Conservation (phyloP, 2,329 filamentous ascomycete species). For the Clonostachys solani region DNA sequence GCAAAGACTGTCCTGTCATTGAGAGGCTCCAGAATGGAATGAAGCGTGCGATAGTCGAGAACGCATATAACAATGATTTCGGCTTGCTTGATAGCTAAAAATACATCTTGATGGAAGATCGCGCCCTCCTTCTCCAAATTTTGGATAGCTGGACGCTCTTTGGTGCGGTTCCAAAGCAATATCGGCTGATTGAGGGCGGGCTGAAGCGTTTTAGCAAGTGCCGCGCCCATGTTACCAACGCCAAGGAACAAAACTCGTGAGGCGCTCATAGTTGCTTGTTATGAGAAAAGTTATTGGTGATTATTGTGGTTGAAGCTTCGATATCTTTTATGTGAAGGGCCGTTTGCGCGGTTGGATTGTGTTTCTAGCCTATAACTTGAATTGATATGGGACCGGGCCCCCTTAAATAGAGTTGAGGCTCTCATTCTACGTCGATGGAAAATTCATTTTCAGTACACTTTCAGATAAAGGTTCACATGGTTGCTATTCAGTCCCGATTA, state of each 20-base stretch:
- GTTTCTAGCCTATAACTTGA: too few relatives aligned
- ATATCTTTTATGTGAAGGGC: too few relatives aligned
- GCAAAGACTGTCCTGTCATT: conserved; percentile 1
- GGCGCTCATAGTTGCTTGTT: too few relatives aligned
- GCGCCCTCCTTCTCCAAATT: conserved; percentile 7
- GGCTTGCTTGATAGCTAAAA: conserved; percentile 7
- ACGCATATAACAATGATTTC: conserved; percentile 14
- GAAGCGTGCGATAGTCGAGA: conserved; percentile 14
- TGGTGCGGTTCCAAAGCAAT: conserved; percentile 16
- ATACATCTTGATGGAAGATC: not conserved
- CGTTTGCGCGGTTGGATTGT: too few relatives aligned
- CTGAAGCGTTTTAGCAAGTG: conserved; percentile 10
- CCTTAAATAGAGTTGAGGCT: too few relatives aligned
- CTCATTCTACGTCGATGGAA: too few relatives aligned
- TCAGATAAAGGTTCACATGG: too few relatives aligned
- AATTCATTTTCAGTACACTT: too few relatives aligned
- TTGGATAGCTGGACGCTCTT: conserved; percentile 7
- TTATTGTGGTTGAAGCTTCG: too few relatives aligned
- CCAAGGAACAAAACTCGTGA: conserved; percentile 9
- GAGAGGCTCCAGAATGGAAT: conserved; percentile 2
- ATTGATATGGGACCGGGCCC: too few relatives aligned
- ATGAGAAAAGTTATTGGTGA: too few relatives aligned
- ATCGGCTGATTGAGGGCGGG: conserved; percentile 10
- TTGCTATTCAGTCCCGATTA: too few relatives aligned
- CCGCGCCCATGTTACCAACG: conserved; percentile 16